phyloP scores from a whole-genome alignment of 257 asterid genomes.

The Solanum dulcamara region DNA sequence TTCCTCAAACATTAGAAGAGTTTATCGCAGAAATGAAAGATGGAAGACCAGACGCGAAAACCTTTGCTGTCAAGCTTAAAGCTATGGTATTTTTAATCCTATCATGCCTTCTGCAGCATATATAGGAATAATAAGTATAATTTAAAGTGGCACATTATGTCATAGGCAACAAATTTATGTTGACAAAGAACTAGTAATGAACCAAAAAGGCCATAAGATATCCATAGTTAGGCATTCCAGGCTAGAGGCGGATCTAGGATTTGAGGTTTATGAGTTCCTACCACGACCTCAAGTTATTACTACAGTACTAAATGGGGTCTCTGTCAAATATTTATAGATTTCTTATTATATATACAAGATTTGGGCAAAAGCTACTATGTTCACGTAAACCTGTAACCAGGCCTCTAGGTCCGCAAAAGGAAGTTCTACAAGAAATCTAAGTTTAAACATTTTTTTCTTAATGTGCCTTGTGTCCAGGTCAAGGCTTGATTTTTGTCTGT shows the following conservation, averaged over 20 bases:
- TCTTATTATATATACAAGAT: background rate
- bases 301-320: background rate
- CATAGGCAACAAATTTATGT: background rate
- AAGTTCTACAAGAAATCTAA: background rate
- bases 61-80: constrained; percentile 69
- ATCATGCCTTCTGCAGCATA: background rate
- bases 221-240: background rate
- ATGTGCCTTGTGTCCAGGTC: background rate
- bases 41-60: constrained; percentile 52
- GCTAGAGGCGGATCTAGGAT: background rate
- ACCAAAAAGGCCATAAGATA: background rate
- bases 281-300: background rate
- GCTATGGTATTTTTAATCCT: constrained; percentile 45
- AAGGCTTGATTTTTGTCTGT: background rate
- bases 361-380: background rate
- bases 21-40: constrained; percentile 49
- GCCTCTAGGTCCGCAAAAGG: background rate
- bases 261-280: background rate
- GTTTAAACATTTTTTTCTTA: background rate
- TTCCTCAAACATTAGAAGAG: constrained; percentile 56
- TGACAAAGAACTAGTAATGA: background rate
- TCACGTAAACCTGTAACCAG: background rate
- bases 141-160: background rate
- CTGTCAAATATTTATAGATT: background rate
- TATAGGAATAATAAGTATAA: background rate